Evolutionary conservation across 2,329 filamentous ascomycete species (phyloP).

Genomic region (Lomentospora prolificans): DNA sequence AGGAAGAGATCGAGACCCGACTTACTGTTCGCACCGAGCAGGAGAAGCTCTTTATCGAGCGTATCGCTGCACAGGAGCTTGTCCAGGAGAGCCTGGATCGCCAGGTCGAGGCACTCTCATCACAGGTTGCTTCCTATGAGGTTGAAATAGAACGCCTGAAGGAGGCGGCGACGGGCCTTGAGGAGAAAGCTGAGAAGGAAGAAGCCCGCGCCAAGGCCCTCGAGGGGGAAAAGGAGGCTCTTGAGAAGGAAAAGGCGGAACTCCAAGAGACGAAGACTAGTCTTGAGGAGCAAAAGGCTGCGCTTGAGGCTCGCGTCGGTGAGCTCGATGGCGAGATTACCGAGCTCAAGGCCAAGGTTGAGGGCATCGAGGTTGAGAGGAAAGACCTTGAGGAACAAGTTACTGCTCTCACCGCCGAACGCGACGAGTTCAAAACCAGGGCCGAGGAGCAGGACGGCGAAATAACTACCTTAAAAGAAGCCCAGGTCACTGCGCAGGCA

Average conservation of each 20-base stretch:
- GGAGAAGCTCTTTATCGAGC: conserved; percentile 6
- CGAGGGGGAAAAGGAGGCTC: conserved; percentile 2
- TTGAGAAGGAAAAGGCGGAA: neutral
- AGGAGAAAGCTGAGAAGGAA: neutral
- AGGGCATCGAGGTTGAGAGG: conserved; percentile 3
- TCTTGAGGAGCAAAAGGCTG: neutral
- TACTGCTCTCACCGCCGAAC: neutral
- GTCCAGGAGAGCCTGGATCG: conserved; percentile 3
- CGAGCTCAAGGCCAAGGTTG: neutral
- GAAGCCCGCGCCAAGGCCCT: neutral
- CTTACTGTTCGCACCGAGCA: conserved; percentile 3
- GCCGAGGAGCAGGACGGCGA: neutral
- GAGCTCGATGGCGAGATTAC: conserved; percentile 3
- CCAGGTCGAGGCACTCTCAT: conserved; percentile 1
- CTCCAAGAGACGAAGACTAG: neutral
- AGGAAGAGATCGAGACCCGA: neutral
- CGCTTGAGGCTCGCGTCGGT: neutral
- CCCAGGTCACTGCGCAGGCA: neutral
- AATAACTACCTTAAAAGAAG: neutral
- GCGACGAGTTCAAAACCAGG: neutral
- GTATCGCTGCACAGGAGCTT: conserved; percentile 6
- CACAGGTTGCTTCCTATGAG: neutral
- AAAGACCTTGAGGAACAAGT: neutral
- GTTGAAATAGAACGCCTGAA: conserved; percentile 1
- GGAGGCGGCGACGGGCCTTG: neutral